Conservation (phyloP, 176 grass and related monocot genomes). For the Hyparrhenia diplandra region DNA sequence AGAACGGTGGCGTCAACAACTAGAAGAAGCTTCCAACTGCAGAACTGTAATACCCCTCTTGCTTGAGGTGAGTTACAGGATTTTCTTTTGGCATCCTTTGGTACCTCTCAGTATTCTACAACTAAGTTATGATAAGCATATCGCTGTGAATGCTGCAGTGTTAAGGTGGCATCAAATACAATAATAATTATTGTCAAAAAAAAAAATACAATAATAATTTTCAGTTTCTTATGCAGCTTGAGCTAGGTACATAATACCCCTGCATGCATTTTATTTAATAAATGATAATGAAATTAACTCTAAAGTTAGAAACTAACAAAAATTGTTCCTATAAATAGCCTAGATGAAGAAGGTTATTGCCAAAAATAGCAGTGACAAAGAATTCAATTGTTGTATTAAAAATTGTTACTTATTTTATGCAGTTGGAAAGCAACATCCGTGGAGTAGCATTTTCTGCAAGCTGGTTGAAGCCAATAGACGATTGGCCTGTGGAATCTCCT, state of each 20-base stretch:
- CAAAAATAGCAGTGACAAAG: constrained; percentile 9
- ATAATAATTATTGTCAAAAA: too few relatives aligned
- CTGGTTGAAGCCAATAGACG: constrained; percentile 80
- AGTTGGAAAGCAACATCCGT: constrained; percentile 90
- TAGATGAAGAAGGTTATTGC: constrained; percentile 5
- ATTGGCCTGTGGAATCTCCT: constrained; percentile 54
- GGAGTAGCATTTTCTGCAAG: constrained; percentile 70
- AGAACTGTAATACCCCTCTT: constrained; percentile 63
- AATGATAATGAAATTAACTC: not conserved
- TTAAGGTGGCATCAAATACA: not conserved
- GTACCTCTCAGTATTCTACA: not conserved
- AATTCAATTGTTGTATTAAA: constrained; percentile 1
- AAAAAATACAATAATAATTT: too few relatives aligned
- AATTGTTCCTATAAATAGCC: not conserved
- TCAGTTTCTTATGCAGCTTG: not conserved
- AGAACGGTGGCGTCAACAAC: constrained; percentile 58
- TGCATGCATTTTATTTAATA: not conserved
- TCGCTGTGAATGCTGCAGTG: not conserved
- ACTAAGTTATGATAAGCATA: not conserved
- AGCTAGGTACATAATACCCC: not conserved
- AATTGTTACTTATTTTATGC: constrained; percentile 34
- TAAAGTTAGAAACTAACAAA: not conserved
- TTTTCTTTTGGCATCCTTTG: not conserved
- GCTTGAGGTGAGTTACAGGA: constrained; percentile 76
- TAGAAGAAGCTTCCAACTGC: constrained; percentile 72